phyloP scores from a whole-genome alignment of 192 early-diverging fungal species.

The Podila minutissima region DNA sequence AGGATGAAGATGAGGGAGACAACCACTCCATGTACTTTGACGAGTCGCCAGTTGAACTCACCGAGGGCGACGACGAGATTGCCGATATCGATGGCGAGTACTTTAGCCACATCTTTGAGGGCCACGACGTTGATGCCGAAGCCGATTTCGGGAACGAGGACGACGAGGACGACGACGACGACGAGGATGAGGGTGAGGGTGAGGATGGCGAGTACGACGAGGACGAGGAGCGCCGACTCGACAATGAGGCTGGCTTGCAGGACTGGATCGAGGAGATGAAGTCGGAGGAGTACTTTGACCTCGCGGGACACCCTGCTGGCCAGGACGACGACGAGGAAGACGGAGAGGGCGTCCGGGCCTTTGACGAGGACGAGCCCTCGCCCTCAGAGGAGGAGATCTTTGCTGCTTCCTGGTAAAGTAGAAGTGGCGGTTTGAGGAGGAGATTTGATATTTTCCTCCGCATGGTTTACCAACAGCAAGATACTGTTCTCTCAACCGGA shows the following conservation, averaged over 20 bases:
- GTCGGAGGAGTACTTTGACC: conserved; percentile 34
- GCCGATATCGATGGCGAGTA: not conserved
- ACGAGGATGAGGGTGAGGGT: conserved; percentile 10
- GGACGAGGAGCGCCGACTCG: conserved; percentile 26
- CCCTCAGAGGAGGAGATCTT: conserved; percentile 44
- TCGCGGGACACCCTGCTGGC: conserved; percentile 23
- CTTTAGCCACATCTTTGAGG: not conserved
- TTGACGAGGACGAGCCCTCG: conserved; percentile 29
- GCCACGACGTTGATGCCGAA: conserved; percentile 8
- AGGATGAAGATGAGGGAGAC: not conserved
- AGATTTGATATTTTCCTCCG: not conserved
- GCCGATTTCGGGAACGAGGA: not conserved
- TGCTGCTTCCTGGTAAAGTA: conserved; percentile 25
- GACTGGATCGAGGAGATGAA: conserved; percentile 43
- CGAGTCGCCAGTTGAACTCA: too few relatives aligned
- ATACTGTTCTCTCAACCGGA: too few relatives aligned
- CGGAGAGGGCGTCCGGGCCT: not conserved
- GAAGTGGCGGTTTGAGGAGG: not conserved
- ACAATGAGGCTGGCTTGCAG: conserved; percentile 29
- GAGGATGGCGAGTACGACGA: conserved; percentile 6
- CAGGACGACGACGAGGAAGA: not conserved
- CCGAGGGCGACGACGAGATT: not conserved
- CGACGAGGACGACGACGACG: conserved; percentile 12
- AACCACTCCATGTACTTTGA: not conserved
- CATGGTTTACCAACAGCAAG: too few relatives aligned